Evolutionary conservation across 371 early-diverging fungal genomes (phyloP), one percentile per base, ranked within the genome.

Genomic region (Dichotomocladium elegans): DNA sequence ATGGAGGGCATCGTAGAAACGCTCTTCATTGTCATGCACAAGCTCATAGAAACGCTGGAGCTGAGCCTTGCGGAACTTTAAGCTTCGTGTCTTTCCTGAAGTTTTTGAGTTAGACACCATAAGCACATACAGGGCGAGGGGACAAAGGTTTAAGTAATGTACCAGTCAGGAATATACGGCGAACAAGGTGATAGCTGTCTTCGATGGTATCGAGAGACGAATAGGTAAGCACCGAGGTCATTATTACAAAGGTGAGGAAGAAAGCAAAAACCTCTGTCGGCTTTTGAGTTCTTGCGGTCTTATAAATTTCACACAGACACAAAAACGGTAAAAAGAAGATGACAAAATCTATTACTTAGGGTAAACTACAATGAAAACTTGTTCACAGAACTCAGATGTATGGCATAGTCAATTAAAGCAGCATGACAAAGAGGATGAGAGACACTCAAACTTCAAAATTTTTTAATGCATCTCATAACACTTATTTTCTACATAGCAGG

Each of bases 11-110:
- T 80, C 81, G 30, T 55, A 48, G 35, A 93, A 35, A 7, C 55
- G 61, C 4, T 78, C 79, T 59, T 83, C 74, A 63, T 93, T 85
- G 26, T 91, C 86, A 24, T 74, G 69, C 30, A 92, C 27, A 29
- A 91, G 58, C 10, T 70, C 55, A 61, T 84, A 82, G 3, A 94
- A 58, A 22, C 71, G 77, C 29, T 81, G 75, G 26, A 94, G 74
- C 59, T 92, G 92, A 27, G 70, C 60, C 46, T 83, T 85, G 54
- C 94, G 83, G 68, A 70, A 86, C 14, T 53, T 60, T 42, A 84
- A 45, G 19, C 80, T 64, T 3, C 69, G 64, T 28, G 88, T 74
- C 45, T 64, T 63, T 35, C 73, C 73, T 72, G 41, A 24, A n/a
- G n/a, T n/a, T n/a, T n/a, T n/a, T n/a, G n/a, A n/a, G n/a, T n/a